phyloP scores from a whole-genome alignment of 495 filamentous ascomycete genomes.

The Terfezia claveryi region DNA sequence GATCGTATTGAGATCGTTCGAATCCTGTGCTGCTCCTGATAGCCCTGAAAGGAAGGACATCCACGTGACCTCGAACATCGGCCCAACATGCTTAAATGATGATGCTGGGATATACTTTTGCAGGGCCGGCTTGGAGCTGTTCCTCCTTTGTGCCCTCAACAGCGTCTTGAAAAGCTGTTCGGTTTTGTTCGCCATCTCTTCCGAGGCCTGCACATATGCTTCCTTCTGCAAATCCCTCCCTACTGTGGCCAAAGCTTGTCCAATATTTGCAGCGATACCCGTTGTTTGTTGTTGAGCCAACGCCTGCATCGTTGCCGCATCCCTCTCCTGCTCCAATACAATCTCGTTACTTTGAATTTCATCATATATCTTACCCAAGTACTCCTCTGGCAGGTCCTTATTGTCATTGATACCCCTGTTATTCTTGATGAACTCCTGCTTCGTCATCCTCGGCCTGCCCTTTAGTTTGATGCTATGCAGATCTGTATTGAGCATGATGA shows the following conservation, averaged over 20 bases:
- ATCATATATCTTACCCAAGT: slow-evolving; percentile 69
- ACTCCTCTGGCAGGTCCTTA: slow-evolving; percentile 80
- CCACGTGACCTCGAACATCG: slow-evolving; percentile 99
- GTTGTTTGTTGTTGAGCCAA: slow-evolving; percentile 35
- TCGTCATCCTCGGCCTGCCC: slow-evolving; percentile 55
- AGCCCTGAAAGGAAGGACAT: slow-evolving; percentile 94
- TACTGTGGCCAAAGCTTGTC: slow-evolving; percentile 72
- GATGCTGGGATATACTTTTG: slow-evolving; percentile 75
- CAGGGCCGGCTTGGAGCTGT: slow-evolving; percentile 41
- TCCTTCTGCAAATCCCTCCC: slow-evolving; percentile 83
- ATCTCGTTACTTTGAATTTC: slow-evolving; percentile 87
- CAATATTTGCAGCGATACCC: slow-evolving; percentile 63
- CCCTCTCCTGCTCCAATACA: slow-evolving; percentile 75
- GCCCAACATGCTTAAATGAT: slow-evolving; percentile 80
- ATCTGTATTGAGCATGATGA: slow-evolving; percentile 93
- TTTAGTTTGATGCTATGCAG: slow-evolving; percentile 77
- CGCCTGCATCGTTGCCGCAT: slow-evolving; percentile 54
- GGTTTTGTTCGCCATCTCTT: slow-evolving; percentile 77
- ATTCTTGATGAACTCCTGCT: slow-evolving; percentile 95
- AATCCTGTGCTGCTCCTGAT: slow-evolving; percentile 76
- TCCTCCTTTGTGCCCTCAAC: slow-evolving; percentile 62
- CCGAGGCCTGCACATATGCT: slow-evolving; percentile 78
- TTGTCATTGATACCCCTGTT: slow-evolving; percentile 97
- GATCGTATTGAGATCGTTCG: slow-evolving; percentile 75
- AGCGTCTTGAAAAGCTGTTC: slow-evolving; percentile 81